These are phyloP conservation scores for Lactarius sanguifluus DNA, from an alignment of 768 basidiomycete species.

Conservation along the genomic window DNA sequence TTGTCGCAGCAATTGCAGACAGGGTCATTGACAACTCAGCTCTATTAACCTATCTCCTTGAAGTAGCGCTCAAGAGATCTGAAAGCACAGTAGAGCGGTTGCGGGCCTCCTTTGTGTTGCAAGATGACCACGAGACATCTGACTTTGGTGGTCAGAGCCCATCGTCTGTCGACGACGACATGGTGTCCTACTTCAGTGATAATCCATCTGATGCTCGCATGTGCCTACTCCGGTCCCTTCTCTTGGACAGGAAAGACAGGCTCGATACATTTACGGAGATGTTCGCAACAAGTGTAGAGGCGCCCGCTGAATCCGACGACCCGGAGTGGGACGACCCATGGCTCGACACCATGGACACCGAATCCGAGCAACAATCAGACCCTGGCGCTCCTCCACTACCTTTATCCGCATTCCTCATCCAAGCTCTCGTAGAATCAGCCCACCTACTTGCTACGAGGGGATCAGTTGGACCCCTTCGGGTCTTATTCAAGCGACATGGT, in stretches of 20 bases:
- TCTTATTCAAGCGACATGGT: slow-evolving; percentile 60
- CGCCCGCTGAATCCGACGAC: slow-evolving; percentile 35
- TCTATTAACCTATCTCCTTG: slow-evolving; percentile 58
- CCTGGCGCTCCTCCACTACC: slow-evolving; percentile 45
- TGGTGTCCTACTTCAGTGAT: slow-evolving; percentile 55
- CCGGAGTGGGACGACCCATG: slow-evolving; percentile 78
- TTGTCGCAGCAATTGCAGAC: slow-evolving; percentile 70
- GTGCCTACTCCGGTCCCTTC: slow-evolving; percentile 60
- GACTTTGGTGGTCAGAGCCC: slow-evolving; percentile 23
- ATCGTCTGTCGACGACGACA: slow-evolving; percentile 34
- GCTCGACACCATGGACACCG: slow-evolving; percentile 50
- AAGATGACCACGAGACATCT: slow-evolving; percentile 27
- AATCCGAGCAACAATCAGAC: slow-evolving; percentile 25
- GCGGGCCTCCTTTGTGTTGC: slow-evolving; percentile 29
- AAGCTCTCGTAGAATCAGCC: slow-evolving; percentile 57
- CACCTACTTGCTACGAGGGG: slow-evolving; percentile 64
- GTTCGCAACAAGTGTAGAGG: slow-evolving; percentile 37
- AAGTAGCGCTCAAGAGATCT: slow-evolving; percentile 64
- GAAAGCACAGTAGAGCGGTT: slow-evolving; percentile 43
- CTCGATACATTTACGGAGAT: slow-evolving; percentile 73
- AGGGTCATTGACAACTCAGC: slow-evolving; percentile 56
- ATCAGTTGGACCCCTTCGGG: slow-evolving; percentile 55
- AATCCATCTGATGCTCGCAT: slow-evolving; percentile 62
- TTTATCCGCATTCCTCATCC: slow-evolving; percentile 63
- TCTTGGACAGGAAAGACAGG: slow-evolving; percentile 67